Conservation (phyloP, 208 protist species). For the Novymonas esmeraldas region DNA sequence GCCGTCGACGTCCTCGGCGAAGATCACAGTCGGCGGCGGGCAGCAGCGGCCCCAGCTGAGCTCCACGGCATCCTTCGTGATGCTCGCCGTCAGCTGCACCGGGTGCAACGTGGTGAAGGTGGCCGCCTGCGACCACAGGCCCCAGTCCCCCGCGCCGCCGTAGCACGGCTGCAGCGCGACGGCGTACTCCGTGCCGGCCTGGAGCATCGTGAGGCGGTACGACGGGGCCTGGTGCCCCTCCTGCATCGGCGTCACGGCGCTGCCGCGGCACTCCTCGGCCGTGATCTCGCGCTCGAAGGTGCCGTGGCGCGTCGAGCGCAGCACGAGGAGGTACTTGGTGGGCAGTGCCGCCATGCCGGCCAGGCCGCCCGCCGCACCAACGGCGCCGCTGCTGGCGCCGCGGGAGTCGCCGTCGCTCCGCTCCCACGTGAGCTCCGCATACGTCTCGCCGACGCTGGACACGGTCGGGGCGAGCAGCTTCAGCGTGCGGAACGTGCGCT, state of each 20-base stretch:
- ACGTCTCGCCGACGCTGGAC: conserved; percentile 73
- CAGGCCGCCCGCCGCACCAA: conserved; percentile 4
- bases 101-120: conserved; percentile 67
- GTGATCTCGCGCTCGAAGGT: conserved; percentile 34
- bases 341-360: conserved; percentile 16
- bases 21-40: conserved; percentile 16
- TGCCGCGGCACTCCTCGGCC: conserved; percentile 18
- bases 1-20: conserved; percentile 5
- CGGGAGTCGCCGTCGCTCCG: conserved; percentile 40
- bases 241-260: background rate
- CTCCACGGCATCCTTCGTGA: conserved; percentile 40
- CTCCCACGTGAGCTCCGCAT: conserved; percentile 75
- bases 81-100: conserved; percentile 43
- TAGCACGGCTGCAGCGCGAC: conserved; percentile 88
- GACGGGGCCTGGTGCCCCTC: conserved; percentile 7
- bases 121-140: conserved; percentile 76
- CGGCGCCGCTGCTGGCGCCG: conserved; percentile 6
- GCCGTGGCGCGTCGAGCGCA: conserved; percentile 27
- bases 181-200: conserved; percentile 74
- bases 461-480: conserved; percentile 52
- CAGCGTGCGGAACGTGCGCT: conserved; percentile 73
- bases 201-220: conserved; percentile 69
- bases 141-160: conserved; percentile 72
- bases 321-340: conserved; percentile 39
- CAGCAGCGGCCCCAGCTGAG: conserved; percentile 34